Evolutionary conservation across 371 early-diverging fungal species (phyloP).

Genomic region (Capniomyces stellatus): DNA sequence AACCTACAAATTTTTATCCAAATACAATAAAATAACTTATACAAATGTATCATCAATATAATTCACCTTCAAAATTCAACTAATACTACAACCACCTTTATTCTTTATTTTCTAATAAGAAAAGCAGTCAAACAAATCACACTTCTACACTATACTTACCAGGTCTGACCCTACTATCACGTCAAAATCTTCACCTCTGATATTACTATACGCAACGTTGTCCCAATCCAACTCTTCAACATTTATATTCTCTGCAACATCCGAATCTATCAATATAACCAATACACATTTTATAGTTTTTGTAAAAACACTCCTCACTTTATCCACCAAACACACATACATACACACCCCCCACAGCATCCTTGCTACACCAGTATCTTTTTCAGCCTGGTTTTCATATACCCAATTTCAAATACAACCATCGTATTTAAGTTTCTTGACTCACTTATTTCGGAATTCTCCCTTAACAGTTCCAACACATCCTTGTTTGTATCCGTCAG

Average conservation of each 20-base stretch:
- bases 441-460: background rate
- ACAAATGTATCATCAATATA: no score
- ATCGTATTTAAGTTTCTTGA: no score
- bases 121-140: background rate
- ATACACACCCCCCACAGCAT: no score
- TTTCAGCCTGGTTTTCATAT: no score
- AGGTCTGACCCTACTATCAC: slow-evolving; percentile 3
- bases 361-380: no score
- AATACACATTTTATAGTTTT: no score
- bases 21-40: no score
- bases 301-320: no score
- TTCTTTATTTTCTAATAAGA: background rate
- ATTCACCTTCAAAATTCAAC: background rate
- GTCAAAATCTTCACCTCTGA: background rate
- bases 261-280: slow-evolving; percentile 1
- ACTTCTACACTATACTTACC: background rate
- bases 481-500: slow-evolving; percentile 3
- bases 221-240: slow-evolving; percentile 1
- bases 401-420: no score
- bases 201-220: background rate
- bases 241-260: background rate
- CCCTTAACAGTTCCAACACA: background rate
- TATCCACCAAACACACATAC: no score
- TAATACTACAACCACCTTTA: background rate
- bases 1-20: no score